Conservation (phyloP, 257 asterid species). For the Solanum arcanum region DNA sequence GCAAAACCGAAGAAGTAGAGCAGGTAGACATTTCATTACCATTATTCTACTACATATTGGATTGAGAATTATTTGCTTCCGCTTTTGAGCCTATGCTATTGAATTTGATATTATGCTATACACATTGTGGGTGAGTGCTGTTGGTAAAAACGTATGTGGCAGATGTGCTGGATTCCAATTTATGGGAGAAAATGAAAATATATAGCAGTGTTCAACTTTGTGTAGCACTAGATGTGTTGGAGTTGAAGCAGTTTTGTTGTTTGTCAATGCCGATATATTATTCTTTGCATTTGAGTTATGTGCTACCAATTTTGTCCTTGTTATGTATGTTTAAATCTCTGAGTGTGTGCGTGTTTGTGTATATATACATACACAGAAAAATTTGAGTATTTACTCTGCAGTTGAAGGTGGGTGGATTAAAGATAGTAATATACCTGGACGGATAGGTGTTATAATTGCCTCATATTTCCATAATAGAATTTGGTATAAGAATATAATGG, state of each 20-base stretch:
- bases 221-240: no score
- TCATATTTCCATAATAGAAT: background rate
- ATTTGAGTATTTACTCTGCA: background rate
- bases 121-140: background rate
- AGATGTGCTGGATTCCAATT: no score
- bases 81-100: background rate
- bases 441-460: background rate
- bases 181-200: no score
- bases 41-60: no score
- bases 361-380: background rate
- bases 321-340: background rate
- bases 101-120: background rate
- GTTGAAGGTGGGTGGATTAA: background rate
- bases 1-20: background rate
- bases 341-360: background rate
- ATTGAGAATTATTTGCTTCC: background rate
- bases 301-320: background rate
- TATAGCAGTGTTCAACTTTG: no score
- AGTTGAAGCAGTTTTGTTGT: no score
- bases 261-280: background rate
- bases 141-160: background rate
- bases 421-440: background rate
- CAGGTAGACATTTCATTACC: background rate
- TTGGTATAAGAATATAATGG: background rate
- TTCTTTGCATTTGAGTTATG: background rate